A percentile compares a stretch with the other conserved stretches of the same genome.
phyloP scores from a whole-genome alignment of 1,139 yeast genomes.

The Zygotorulaspora mrakii region DNA sequence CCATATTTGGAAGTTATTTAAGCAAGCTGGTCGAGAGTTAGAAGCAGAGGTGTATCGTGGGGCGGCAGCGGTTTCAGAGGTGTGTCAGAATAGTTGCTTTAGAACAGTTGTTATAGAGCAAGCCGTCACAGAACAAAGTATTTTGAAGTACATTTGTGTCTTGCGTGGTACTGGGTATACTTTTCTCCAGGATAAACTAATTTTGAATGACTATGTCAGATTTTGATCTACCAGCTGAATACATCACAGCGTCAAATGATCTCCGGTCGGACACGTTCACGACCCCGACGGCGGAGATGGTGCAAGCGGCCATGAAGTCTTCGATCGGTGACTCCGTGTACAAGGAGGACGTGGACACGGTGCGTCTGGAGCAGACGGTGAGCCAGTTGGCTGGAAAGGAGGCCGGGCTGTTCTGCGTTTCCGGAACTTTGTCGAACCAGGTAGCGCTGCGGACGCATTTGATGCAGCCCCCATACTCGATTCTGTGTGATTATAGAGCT shows the following conservation, averaged over 20 bases:
- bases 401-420: constrained; percentile 77
- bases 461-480: constrained; percentile 79
- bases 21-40: neutral
- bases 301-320: constrained; percentile 55
- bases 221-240: constrained; percentile 32
- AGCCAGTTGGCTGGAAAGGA: constrained; percentile 74
- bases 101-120: too few species aligned
- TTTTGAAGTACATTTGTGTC: too few species aligned
- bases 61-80: too few species aligned
- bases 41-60: too few species aligned
- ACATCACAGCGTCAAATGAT: constrained; percentile 46
- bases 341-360: constrained; percentile 73
- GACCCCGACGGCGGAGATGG: constrained; percentile 78
- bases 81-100: too few species aligned
- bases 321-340: constrained; percentile 86
- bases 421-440: constrained; percentile 91
- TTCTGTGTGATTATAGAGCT: constrained; percentile 79
- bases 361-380: constrained; percentile 60
- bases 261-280: constrained; percentile 91
- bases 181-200: neutral
- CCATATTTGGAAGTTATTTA: too few species aligned
- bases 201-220: constrained; percentile 14
- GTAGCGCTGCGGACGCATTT: constrained; percentile 76
- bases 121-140: too few species aligned
- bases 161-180: too few species aligned